Evolutionary conservation across 805 yeast species (phyloP).

Genomic region (Yamadazyma ubonensis): DNA sequence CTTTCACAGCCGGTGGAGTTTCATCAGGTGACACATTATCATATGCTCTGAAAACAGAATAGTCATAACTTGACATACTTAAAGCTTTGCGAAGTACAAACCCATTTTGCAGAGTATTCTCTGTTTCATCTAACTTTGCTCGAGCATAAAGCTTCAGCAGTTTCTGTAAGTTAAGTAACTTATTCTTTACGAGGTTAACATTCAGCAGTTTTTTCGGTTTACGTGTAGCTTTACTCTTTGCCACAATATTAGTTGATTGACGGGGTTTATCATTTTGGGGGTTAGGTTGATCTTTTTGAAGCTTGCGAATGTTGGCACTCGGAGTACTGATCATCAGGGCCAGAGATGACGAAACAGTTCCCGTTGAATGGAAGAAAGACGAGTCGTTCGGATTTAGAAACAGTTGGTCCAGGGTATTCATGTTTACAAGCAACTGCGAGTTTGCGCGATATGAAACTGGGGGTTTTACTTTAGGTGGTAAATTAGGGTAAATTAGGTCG

Average conservation of each 20-base stretch:
- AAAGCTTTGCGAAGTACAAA: constrained; percentile 34
- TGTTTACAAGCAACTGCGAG: too few species aligned
- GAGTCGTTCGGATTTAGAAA: constrained; percentile 18
- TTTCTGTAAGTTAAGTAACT: constrained; percentile 39
- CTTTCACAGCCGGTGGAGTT: constrained; percentile 35
- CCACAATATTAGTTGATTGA: constrained; percentile 9
- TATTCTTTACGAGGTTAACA: constrained; percentile 32
- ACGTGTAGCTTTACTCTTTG: constrained; percentile 10
- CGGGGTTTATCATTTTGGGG: constrained; percentile 10
- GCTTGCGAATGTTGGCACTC: constrained; percentile 38
- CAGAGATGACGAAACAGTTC: constrained; percentile 39
- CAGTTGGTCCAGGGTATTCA: constrained; percentile 15
- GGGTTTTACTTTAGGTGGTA: too few species aligned
- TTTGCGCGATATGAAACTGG: too few species aligned
- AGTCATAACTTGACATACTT: constrained; percentile 35
- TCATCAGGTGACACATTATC: constrained; percentile 19
- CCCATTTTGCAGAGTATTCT: constrained; percentile 9
- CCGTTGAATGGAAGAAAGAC: constrained; percentile 20
- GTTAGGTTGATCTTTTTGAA: constrained; percentile 22
- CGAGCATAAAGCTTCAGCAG: constrained; percentile 28
- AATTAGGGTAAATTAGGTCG: too few species aligned
- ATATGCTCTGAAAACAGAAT: constrained; percentile 32
- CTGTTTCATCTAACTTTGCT: too few species aligned
- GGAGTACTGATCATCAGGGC: constrained; percentile 41
- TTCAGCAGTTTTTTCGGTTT: constrained; percentile 22